phyloP scores from a whole-genome alignment of 257 asterid genomes.

The Pogostemon cablin region DNA sequence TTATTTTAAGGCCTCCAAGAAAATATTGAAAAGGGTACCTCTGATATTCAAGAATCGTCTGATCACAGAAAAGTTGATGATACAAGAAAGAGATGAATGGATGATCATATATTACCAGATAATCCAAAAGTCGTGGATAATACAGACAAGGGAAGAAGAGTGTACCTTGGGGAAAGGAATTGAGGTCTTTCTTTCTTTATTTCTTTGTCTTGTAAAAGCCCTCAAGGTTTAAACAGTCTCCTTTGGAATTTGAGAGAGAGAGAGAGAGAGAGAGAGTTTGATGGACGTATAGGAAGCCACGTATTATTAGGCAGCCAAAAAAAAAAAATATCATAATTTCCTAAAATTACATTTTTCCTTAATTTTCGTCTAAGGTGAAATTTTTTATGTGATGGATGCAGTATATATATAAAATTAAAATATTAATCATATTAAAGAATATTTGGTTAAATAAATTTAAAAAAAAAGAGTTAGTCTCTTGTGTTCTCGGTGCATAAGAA shows the following conservation, averaged over 20 bases:
- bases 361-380: too few species aligned
- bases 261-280: constrained; percentile 18
- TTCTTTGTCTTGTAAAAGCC: neutral
- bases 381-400: too few species aligned
- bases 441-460: too few species aligned
- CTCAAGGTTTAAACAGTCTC: neutral
- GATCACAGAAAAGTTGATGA: neutral
- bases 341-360: too few species aligned
- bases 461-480: too few species aligned
- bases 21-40: constrained; percentile 14
- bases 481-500: too few species aligned
- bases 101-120: neutral
- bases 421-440: too few species aligned
- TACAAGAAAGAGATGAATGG: neutral
- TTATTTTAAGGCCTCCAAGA: neutral
- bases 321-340: too few species aligned
- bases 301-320: constrained; percentile 29
- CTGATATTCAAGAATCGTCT: constrained; percentile 9
- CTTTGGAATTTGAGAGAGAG: constrained; percentile 15
- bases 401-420: too few species aligned
- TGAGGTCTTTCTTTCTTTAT: neutral
- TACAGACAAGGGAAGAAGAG: constrained; percentile 2
- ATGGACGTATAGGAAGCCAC: constrained; percentile 35
- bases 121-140: neutral
- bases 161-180: constrained; percentile 33